Conservation (phyloP, 345 rosid species). For the Diplotaxis tenuifolia region DNA sequence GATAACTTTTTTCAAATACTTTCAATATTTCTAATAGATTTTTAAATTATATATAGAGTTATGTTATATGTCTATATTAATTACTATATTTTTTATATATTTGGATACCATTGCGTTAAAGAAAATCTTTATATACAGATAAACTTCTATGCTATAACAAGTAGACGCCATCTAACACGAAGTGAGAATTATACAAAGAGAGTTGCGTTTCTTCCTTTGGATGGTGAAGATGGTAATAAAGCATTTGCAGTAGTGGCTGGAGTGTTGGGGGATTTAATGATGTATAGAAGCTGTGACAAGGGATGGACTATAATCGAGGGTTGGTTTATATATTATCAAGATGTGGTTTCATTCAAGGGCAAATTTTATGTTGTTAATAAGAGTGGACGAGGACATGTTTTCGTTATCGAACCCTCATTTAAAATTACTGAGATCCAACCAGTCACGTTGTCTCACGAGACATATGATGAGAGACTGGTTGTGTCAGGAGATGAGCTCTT, state of each 20-base stretch:
- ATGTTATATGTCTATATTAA: too few species aligned
- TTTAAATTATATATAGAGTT: too few species aligned
- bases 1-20: too few species aligned
- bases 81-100: too few species aligned
- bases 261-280: neutral
- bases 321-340: neutral
- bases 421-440: neutral
- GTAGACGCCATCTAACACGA: neutral
- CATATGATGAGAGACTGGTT: neutral
- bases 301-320: neutral
- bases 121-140: neutral
- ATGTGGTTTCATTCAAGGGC: neutral
- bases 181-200: neutral
- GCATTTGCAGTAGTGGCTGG: neutral
- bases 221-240: neutral
- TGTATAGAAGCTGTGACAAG: constrained; percentile 11
- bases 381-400: neutral
- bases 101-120: too few species aligned
- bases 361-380: neutral
- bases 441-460: neutral
- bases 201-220: constrained; percentile 6
- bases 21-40: too few species aligned
- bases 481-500: constrained; percentile 7
- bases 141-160: neutral
- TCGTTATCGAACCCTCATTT: neutral